Conservation (phyloP, 139 green algal species). For the Chlorella sp. region DNA sequence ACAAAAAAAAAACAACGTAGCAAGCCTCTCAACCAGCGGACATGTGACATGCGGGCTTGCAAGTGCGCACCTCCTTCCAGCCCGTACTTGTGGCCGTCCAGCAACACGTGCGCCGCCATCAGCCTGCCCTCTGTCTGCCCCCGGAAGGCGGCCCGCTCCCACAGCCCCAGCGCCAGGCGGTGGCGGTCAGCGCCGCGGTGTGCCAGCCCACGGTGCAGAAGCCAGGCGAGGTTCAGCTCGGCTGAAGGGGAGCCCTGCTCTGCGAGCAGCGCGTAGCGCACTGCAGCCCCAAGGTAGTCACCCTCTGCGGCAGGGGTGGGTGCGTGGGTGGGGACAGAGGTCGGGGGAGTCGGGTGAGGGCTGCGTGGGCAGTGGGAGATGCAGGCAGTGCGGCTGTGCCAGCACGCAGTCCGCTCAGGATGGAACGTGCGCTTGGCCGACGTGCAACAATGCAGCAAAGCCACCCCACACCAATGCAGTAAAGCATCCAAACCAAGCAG, state of each 20-base stretch:
- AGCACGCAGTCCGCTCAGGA: background rate
- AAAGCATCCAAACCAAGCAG: background rate
- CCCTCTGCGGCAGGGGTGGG: background rate
- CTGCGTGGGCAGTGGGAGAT: background rate
- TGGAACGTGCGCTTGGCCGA: too few relatives aligned
- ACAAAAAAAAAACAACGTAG: too few relatives aligned
- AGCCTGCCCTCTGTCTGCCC: slow-evolving; percentile 9
- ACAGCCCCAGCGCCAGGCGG: slow-evolving; percentile 13
- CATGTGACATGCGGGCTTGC: too few relatives aligned
- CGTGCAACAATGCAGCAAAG: too few relatives aligned
- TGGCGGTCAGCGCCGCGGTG: background rate
- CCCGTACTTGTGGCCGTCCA: background rate
- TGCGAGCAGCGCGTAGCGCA: slow-evolving; percentile 49
- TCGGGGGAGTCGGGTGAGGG: background rate
- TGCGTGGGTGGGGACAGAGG: background rate
- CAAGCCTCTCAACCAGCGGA: background rate
- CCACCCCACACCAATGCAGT: background rate
- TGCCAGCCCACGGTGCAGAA: slow-evolving; percentile 38
- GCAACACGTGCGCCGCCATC: slow-evolving; percentile 17
- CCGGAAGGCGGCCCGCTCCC: background rate
- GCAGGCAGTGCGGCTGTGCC: background rate
- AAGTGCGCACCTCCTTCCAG: slow-evolving; percentile 12
- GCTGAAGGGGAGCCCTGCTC: slow-evolving; percentile 57
- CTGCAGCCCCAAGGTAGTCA: slow-evolving; percentile 44
- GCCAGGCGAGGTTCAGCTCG: slow-evolving; percentile 55